Percentiles rank a stretch among this genome's conserved stretches.
Evolutionary conservation across 768 basidiomycete genomes (phyloP).

Genomic region (Lentinula aciculospora): DNA sequence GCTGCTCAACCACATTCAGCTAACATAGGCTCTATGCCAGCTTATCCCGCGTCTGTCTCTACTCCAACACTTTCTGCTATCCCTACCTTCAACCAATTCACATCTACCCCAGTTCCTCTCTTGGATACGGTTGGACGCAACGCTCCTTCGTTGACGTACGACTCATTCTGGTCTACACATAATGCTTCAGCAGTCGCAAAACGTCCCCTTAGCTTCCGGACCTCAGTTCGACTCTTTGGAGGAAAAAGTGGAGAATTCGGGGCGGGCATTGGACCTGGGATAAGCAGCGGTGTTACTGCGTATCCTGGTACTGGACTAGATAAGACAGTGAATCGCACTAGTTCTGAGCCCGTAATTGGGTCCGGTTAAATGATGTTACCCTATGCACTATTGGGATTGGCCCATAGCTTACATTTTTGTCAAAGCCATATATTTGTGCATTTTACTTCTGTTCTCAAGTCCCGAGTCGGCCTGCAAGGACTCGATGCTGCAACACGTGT

Average conservation of each 20-base stretch:
- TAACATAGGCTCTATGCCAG: neutral
- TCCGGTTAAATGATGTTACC: too few relatives aligned
- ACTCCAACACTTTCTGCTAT: slow-evolving; percentile 7
- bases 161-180: slow-evolving; percentile 60
- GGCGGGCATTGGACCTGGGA: neutral
- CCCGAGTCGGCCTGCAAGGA: too few relatives aligned
- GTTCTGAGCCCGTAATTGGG: too few relatives aligned
- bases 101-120: slow-evolving; percentile 7
- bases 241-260: neutral
- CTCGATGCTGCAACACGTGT: too few relatives aligned
- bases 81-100: slow-evolving; percentile 14
- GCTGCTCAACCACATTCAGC: neutral
- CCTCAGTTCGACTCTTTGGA: neutral
- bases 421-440: too few relatives aligned
- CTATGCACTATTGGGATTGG: too few relatives aligned
- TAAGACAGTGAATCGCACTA: too few relatives aligned
- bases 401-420: too few relatives aligned
- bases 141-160: slow-evolving; percentile 42
- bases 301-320: neutral
- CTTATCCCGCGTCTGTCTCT: slow-evolving; percentile 3
- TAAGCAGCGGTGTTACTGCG: neutral
- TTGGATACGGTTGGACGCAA: neutral
- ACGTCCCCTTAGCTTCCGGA: neutral
- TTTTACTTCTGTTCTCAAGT: too few relatives aligned
- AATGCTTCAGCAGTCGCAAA: slow-evolving; percentile 16